Evolutionary conservation across 495 filamentous ascomycete genomes (phyloP).

Genomic region (Collariella sp.): DNA sequence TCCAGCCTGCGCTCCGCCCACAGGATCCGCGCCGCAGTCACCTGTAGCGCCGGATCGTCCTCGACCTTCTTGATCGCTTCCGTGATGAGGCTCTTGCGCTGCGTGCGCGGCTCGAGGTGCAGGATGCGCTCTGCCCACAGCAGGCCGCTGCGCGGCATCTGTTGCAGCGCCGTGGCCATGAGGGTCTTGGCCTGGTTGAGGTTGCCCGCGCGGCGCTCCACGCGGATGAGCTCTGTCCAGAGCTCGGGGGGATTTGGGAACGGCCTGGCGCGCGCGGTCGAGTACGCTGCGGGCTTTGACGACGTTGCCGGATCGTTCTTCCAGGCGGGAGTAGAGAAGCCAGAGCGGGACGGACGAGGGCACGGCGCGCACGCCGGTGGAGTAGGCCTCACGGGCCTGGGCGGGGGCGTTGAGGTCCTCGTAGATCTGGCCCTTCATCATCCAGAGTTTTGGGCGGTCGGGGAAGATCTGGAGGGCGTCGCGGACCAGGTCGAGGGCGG

Average conservation of each 20-base stretch:
- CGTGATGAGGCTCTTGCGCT: conserved; percentile 79
- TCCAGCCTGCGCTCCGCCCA: conserved; percentile 66
- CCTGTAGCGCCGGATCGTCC: conserved; percentile 77
- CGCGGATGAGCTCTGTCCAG: conserved; percentile 83
- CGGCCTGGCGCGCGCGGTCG: conserved; percentile 76
- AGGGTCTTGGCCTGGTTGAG: conserved; percentile 71
- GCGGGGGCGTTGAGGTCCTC: conserved; percentile 65
- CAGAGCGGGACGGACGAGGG: conserved; percentile 77
- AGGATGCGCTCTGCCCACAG: conserved; percentile 93
- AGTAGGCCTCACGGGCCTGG: conserved; percentile 86
- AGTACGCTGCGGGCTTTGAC: conserved; percentile 90
- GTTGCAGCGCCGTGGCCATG: conserved; percentile 88
- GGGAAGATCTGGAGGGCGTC: conserved; percentile 86
- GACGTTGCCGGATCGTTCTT: conserved; percentile 73
- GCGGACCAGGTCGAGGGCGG: conserved; percentile 76
- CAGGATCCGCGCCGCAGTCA: conserved; percentile 48
- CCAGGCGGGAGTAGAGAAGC: conserved; percentile 77
- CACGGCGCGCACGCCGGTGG: conserved; percentile 78
- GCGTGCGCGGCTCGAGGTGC: conserved; percentile 82
- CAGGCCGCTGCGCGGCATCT: conserved; percentile 79
- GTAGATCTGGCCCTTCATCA: conserved; percentile 98
- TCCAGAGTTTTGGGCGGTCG: conserved; percentile 80
- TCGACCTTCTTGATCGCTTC: conserved; percentile 97
- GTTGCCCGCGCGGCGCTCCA: conserved; percentile 86
- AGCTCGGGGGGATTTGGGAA: conserved; percentile 77